Evolutionary conservation across 441 rosid species (phyloP), one percentile per base, ranked within the genome.

Genomic region (Gossypium armourianum): DNA sequence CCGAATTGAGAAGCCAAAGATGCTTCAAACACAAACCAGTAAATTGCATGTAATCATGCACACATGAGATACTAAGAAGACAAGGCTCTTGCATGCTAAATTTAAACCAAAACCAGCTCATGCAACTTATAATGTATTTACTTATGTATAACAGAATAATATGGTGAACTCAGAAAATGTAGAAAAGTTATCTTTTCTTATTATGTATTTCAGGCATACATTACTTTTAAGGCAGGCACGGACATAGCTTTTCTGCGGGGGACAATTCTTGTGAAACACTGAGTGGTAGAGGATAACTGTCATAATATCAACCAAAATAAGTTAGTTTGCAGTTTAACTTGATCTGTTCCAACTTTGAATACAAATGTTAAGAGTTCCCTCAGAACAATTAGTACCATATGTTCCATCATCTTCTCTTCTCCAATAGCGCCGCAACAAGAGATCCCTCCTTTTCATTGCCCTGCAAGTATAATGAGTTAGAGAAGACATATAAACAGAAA

Each of bases 171-270:
- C 21, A 4, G 54, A 56, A 75, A 52, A 16, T n/a, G 19, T 2
- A 62, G 7, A 58, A 12, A 62, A 68, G 58, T 61, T 60, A 20
- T 74, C 16, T 73, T 74, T 64, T 56, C 62, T 77, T 70, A 20
- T 70, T 72, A 20, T 70, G 79, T 82, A 66, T 56, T 72, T 76
- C 58, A 77, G 85, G 97, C 96, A 83, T 88, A 86, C 90, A 84
- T 91, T 93, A 91, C 97, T 91, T 94, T 90, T 94, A 81, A 94
- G 97, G 96, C 96, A 91, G 73, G 92, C 96, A 69, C 97, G 96
- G 54, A 91, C 83, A 75, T 80, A 90, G 86, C 89, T 89, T 77
- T 81, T 91, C 82, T 86, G 93, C 7, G 85, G 86, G 43, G 90
- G 92, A 76, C 96, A 91, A 85, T 87, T 90, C 90, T 90, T 90